These are phyloP conservation scores for Phyllosticta capitalensis DNA, from an alignment of 2,329 filamentous ascomycete species.

Conservation along the genomic window DNA sequence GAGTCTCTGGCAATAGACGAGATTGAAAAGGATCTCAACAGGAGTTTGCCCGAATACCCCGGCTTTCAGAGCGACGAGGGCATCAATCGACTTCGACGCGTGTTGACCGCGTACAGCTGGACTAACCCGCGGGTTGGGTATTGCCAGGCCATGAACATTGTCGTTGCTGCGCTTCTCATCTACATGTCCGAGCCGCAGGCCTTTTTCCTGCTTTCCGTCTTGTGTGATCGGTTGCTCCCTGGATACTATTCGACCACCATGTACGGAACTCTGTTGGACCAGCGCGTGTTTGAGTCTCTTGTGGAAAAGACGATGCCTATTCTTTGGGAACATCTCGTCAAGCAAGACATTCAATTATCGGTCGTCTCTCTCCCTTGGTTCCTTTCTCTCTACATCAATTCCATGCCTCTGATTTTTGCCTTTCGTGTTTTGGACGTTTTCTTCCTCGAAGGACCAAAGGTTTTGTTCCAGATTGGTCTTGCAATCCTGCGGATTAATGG, in stretches of 20 bases:
- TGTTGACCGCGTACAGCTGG: conserved; percentile 97
- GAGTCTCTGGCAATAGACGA: conserved; percentile 95
- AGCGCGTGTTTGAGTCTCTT: conserved; percentile 92
- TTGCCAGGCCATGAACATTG: conserved; percentile 99
- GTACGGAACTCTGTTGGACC: conserved; percentile 95
- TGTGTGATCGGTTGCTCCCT: conserved; percentile 87
- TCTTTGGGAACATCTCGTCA: conserved; percentile 95
- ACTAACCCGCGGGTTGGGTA: conserved; percentile 92
- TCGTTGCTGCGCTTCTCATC: conserved; percentile 93
- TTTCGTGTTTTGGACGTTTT: conserved; percentile 96
- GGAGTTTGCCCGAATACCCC: conserved; percentile 92
- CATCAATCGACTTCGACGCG: conserved; percentile 77
- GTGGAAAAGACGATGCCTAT: conserved; percentile 99
- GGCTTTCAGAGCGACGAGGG: conserved; percentile 96
- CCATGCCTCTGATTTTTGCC: conserved; percentile 95
- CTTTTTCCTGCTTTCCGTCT: conserved; percentile 82
- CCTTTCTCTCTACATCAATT: conserved; percentile 96
- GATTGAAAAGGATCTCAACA: conserved; percentile 96
- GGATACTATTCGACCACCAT: conserved; percentile 98
- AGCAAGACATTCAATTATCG: conserved; percentile 91
- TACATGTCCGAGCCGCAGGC: conserved; percentile 94
- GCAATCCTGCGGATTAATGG: conserved; percentile 97
- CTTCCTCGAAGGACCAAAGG: conserved; percentile 95
- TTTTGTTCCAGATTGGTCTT: conserved; percentile 90
- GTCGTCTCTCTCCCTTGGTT: conserved; percentile 98